phyloP scores from a whole-genome alignment of 306 rosid genomes.

The Vicia villosa region DNA sequence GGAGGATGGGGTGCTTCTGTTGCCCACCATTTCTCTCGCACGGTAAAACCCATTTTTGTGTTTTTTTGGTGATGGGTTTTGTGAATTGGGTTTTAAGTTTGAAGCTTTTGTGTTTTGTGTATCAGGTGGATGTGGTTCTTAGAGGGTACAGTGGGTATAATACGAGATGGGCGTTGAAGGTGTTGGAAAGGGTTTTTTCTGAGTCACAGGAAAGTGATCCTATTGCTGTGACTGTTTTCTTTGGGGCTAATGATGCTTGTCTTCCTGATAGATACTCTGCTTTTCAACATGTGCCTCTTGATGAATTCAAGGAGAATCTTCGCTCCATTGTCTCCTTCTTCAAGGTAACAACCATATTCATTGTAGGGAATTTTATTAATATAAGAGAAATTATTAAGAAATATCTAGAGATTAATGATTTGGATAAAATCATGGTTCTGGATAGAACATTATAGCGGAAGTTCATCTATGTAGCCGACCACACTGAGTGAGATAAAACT shows the following conservation, averaged over 20 bases:
- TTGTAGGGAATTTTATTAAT: not conserved
- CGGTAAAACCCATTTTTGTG: constrained; percentile 39
- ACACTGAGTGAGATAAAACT: not conserved
- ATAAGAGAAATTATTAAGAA: constrained; percentile 19
- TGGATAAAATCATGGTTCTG: too few species aligned
- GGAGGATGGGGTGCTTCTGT: constrained; percentile 96
- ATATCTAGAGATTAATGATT: not conserved
- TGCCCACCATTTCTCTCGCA: constrained; percentile 72
- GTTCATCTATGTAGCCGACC: too few species aligned
- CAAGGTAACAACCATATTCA: constrained; percentile 51
- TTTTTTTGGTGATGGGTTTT: not conserved
- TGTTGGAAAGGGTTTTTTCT: constrained; percentile 4
- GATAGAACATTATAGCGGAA: too few species aligned
- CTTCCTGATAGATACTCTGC: constrained; percentile 67
- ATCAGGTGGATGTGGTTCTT: not conserved
- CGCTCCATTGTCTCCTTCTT: constrained; percentile 60
- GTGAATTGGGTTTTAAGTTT: constrained; percentile 23
- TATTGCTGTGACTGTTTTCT: constrained; percentile 69
- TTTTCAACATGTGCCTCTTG: constrained; percentile 78
- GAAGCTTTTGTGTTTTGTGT: not conserved
- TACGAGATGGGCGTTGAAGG: not conserved
- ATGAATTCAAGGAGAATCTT: constrained; percentile 73
- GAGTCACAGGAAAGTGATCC: constrained; percentile 44
- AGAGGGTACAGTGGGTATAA: constrained; percentile 1
- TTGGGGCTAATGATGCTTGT: constrained; percentile 90